Conservation (phyloP, 768 basidiomycete species). For the Tulasnella sp. region DNA sequence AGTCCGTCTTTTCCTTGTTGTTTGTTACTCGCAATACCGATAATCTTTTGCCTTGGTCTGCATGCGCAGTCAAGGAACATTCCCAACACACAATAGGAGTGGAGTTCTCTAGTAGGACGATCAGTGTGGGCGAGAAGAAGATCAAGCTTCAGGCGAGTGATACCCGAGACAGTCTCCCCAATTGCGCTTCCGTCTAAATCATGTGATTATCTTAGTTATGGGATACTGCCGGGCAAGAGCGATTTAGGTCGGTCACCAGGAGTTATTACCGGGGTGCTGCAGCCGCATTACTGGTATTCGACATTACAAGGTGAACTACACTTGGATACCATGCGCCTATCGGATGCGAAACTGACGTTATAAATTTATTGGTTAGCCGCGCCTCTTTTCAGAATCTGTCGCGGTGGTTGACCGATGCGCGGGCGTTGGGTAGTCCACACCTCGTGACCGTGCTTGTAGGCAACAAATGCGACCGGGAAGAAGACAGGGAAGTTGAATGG, state of each 20-base stretch:
- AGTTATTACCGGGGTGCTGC: conserved; percentile 95
- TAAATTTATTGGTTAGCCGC: conserved; percentile 43
- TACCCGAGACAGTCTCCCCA: conserved; percentile 1
- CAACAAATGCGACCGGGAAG: conserved; percentile 91
- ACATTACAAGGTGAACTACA: conserved; percentile 84
- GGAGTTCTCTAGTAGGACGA: conserved; percentile 90
- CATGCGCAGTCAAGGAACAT: conserved; percentile 75
- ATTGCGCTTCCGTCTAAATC: background rate
- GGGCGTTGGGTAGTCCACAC: conserved; percentile 86
- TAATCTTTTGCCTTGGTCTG: background rate
- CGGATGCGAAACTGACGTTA: background rate
- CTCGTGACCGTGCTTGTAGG: conserved; percentile 85
- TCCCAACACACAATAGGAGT: conserved; percentile 98
- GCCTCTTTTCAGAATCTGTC: conserved; percentile 75
- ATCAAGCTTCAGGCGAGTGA: conserved; percentile 82
- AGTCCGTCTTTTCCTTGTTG: conserved; percentile 28
- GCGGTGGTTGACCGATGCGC: conserved; percentile 87
- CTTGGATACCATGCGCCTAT: conserved; percentile 18
- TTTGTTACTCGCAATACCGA: background rate
- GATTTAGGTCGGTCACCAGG: conserved; percentile 89
- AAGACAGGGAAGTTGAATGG: conserved; percentile 92
- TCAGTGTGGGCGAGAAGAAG: conserved; percentile 86
- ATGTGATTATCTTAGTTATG: no score
- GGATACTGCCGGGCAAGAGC: conserved; percentile 96
- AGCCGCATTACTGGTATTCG: conserved; percentile 85